Base-by-base conservation (phyloP, 495 filamentous ascomycete genomes). In the Parathielavia appendiculata region DNA sequence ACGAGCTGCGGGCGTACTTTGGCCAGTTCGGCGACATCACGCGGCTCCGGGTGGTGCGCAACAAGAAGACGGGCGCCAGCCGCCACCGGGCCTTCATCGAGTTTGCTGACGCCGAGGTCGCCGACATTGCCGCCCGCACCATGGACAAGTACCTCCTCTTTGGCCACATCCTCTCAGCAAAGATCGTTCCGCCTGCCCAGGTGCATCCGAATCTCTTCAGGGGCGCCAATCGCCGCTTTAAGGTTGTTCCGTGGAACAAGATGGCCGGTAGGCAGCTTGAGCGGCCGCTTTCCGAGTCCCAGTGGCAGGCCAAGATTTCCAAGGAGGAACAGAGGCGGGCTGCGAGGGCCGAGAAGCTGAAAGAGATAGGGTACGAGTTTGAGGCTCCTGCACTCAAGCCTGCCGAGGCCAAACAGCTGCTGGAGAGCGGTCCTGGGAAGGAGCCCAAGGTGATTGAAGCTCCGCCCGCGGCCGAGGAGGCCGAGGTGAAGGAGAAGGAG, bases 91-190 rank as follows among this genome's bases (percentile, higher is more conserved):
- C 90, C 10, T 97, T 96, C 71, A 79, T 98, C 63, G 89, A 97
- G 69, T 98, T 98, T 68, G 78, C 81, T 20, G 86, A 85, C 46
- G 70, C 76, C 40, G 81, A 85, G 30, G 92, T 95, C 30, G 92
- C 92, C 55, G 83, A 88, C 66, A 90, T 97, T 61, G 93, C 92
- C 48, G 86, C 88, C 16, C 85, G 86, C 63, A 96, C 93, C 3
- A 98, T 97, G 95, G 82, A 97, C 75, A 96, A 93, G 75, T 98
- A 98, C 69, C 86, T 97, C 16, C 81, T 98, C 66, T 97, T 93
- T 71, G 87, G 89, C 11, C 92, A 95, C 68, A 87, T 97, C 62
- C 75, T 98, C 58, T 89, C 92, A 68, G 91, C 89, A 73, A 88
- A 90, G 70, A 73, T 81, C 34, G 81, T 97, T 9, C 82, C 89